Percentiles rank a stretch among this genome's conserved stretches.
These are phyloP conservation scores for Choiromyces venosus DNA, from an alignment of 495 filamentous ascomycete species.

Conservation along the genomic window DNA sequence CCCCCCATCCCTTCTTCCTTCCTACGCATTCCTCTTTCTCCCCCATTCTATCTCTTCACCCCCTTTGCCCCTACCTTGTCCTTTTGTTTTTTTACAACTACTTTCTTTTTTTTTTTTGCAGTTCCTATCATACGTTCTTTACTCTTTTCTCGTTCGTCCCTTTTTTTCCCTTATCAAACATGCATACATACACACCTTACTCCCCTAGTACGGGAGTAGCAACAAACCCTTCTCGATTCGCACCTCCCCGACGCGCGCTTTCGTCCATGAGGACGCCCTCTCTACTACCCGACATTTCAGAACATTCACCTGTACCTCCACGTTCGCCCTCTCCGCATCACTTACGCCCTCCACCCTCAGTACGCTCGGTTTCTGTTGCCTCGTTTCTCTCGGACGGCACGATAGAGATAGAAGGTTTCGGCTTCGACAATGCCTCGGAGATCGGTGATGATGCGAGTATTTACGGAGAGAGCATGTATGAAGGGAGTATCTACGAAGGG, in stretches of 20 bases:
- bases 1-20: not conserved
- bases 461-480: slow-evolving; percentile 38
- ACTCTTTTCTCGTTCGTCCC: not conserved
- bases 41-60: not conserved
- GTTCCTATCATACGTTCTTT: not conserved
- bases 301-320: slow-evolving; percentile 32
- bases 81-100: slow-evolving; percentile 3
- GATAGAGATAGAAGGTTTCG: slow-evolving; percentile 41
- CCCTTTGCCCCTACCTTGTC: not conserved
- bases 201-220: not conserved
- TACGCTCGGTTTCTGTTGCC: slow-evolving; percentile 36
- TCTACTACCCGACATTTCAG: slow-evolving; percentile 40
- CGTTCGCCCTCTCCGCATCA: slow-evolving; percentile 23
- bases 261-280: slow-evolving; percentile 27
- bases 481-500: slow-evolving; percentile 39
- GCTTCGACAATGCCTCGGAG: slow-evolving; percentile 39
- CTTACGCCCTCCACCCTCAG: slow-evolving; percentile 13
- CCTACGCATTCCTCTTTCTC: not conserved
- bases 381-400: slow-evolving; percentile 41
- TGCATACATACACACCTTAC: not conserved
- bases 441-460: slow-evolving; percentile 33
- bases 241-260: slow-evolving; percentile 31
- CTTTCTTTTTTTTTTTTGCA: not conserved
- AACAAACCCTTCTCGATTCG: slow-evolving; percentile 14
- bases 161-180: not conserved